Conservation (phyloP, 2,329 filamentous ascomycete species). For the Fusarium hainanense region DNA sequence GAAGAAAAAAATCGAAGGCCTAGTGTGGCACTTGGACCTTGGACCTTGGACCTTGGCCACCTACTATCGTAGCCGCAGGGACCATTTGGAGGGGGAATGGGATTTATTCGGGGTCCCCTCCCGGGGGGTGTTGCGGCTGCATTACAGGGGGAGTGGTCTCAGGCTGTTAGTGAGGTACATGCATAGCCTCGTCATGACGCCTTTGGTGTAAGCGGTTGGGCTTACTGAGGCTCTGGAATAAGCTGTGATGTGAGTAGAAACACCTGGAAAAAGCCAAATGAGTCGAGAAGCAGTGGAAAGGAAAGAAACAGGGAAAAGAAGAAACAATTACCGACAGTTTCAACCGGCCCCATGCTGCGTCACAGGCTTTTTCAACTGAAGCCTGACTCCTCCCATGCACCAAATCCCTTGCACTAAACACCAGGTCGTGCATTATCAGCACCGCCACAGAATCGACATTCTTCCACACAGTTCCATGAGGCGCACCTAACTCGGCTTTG, state of each 20-base stretch:
- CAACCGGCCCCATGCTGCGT: conserved; percentile 7
- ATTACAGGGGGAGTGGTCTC: conserved; percentile 12
- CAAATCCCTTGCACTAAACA: conserved; percentile 18
- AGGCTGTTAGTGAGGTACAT: conserved; percentile 42
- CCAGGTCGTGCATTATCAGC: conserved; percentile 49
- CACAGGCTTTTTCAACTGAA: conserved; percentile 10
- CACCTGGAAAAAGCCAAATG: conserved; percentile 15
- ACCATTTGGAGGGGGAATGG: conserved; percentile 11
- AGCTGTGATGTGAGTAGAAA: conserved; percentile 17
- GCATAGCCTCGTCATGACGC: conserved; percentile 38
- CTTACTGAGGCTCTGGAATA: conserved; percentile 13
- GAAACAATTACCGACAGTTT: not conserved
- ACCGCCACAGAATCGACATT: conserved; percentile 56
- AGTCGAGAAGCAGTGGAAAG: not conserved
- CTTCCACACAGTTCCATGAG: conserved; percentile 59
- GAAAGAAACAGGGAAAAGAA: not conserved
- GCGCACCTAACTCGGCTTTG: conserved; percentile 49
- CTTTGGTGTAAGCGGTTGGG: conserved; percentile 26
- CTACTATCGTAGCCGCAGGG: conserved; percentile 24
- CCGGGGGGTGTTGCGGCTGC: conserved; percentile 4
- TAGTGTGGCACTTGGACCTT: conserved; percentile 3
- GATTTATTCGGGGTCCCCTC: conserved; percentile 5
- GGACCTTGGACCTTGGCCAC: conserved; percentile 32
- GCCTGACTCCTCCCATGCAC: conserved; percentile 3
- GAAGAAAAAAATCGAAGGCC: conserved; percentile 41